phyloP scores from a whole-genome alignment of 495 filamentous ascomycete genomes.

The Beverwykella pulmonaria region DNA sequence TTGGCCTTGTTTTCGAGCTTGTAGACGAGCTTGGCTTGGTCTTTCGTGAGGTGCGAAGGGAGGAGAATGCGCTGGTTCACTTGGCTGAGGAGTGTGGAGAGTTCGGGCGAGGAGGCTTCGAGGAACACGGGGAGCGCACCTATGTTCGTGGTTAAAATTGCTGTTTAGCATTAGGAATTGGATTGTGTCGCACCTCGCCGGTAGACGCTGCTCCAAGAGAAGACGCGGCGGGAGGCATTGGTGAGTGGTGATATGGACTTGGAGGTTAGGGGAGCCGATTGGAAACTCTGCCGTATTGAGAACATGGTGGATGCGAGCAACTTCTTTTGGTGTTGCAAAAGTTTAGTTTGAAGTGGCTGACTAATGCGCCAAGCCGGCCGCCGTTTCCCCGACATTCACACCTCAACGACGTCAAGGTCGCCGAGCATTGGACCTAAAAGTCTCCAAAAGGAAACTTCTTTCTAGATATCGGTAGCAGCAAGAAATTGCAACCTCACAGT shows the following conservation, averaged over 20 bases:
- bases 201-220: slow-evolving; percentile 19
- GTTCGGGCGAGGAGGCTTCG: slow-evolving; percentile 40
- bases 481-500: neutral
- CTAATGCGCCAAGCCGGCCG: slow-evolving; percentile 21
- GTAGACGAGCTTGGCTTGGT: slow-evolving; percentile 44
- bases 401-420: neutral
- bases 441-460: no score
- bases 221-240: slow-evolving; percentile 27
- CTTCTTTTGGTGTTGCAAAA: neutral
- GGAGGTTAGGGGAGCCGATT: slow-evolving; percentile 6
- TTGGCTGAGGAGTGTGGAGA: slow-evolving; percentile 37
- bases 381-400: neutral
- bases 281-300: slow-evolving; percentile 25
- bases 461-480: neutral
- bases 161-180: neutral
- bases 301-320: slow-evolving; percentile 20
- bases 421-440: no score
- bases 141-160: neutral
- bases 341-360: neutral
- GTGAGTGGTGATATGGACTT: neutral
- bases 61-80: slow-evolving; percentile 46
- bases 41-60: slow-evolving; percentile 41
- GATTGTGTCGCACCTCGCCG: slow-evolving; percentile 15
- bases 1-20: slow-evolving; percentile 30
- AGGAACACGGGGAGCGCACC: slow-evolving; percentile 42